Conservation (phyloP, 352 stramenopile genomes). For the Phytophthora chlamydospora region DNA sequence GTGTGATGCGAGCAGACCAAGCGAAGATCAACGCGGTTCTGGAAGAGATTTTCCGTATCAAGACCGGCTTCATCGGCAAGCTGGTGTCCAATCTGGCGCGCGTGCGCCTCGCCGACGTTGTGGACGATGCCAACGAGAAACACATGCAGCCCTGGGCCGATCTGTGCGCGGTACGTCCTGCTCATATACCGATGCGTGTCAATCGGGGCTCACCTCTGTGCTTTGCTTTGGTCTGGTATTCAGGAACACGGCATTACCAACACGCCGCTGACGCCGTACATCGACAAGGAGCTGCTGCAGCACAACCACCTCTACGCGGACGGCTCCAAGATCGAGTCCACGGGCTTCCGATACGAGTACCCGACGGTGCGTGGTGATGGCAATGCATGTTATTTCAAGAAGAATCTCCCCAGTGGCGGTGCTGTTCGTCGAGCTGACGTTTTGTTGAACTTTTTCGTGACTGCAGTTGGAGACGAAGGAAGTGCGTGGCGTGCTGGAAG, state of each 20-base stretch:
- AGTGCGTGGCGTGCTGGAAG: constrained; percentile 65
- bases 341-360: constrained; percentile 77
- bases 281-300: constrained; percentile 87
- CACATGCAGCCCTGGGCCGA: constrained; percentile 90
- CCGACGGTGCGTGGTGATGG: constrained; percentile 49
- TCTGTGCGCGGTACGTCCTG: constrained; percentile 59
- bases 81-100: constrained; percentile 84
- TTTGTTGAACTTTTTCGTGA: constrained; percentile 15
- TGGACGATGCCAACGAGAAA: constrained; percentile 92
- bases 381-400: background rate
- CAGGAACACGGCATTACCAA: constrained; percentile 82
- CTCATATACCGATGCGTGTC: constrained; percentile 5
- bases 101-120: constrained; percentile 77
- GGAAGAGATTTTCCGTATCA: constrained; percentile 83
- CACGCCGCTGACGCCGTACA: constrained; percentile 87
- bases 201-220: constrained; percentile 10
- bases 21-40: constrained; percentile 79
- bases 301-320: constrained; percentile 85
- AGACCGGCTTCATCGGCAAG: constrained; percentile 86
- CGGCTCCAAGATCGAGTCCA: constrained; percentile 79
- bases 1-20: constrained; percentile 51
- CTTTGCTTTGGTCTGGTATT: constrained; percentile 8
- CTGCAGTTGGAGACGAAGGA: constrained; percentile 63
- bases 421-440: constrained; percentile 9
- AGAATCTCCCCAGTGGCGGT: background rate